These are phyloP conservation scores for Yamadazyma insecticola DNA, from an alignment of 805 yeast species.

Conservation along the genomic window DNA sequence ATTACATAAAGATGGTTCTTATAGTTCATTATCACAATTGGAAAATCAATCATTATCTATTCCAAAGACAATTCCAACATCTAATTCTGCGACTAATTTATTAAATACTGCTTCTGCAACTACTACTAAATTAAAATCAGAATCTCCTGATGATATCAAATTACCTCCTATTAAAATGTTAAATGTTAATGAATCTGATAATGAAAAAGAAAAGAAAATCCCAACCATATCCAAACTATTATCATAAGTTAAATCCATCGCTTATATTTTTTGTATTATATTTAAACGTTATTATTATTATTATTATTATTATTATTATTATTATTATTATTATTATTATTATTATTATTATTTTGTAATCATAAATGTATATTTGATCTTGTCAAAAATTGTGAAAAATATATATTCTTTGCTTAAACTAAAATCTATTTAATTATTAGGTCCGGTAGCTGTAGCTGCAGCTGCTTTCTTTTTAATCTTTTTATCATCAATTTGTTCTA, in stretches of 20 bases:
- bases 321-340: too few relatives aligned
- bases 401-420: too few relatives aligned
- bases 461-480: constrained; percentile 50
- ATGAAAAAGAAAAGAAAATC: too few relatives aligned
- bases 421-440: too few relatives aligned
- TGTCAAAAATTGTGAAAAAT: too few relatives aligned
- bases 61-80: neutral
- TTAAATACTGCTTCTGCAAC: neutral
- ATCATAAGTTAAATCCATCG: constrained; percentile 11
- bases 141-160: constrained; percentile 10
- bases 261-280: too few relatives aligned
- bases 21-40: neutral
- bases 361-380: too few relatives aligned
- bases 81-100: too few relatives aligned
- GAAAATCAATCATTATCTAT: neutral
- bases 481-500: constrained; percentile 83
- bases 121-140: constrained; percentile 4
- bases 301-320: too few relatives aligned
- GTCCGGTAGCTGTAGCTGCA: constrained; percentile 6
- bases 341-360: too few relatives aligned
- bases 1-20: too few relatives aligned
- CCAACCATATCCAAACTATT: constrained; percentile 21
- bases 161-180: constrained; percentile 16
- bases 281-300: too few relatives aligned
- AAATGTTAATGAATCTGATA: constrained; percentile 11